A percentile compares a stretch with the other conserved stretches of the same genome.
Conservation (phyloP, 208 protist genomes). For the Leishmania tropica region DNA sequence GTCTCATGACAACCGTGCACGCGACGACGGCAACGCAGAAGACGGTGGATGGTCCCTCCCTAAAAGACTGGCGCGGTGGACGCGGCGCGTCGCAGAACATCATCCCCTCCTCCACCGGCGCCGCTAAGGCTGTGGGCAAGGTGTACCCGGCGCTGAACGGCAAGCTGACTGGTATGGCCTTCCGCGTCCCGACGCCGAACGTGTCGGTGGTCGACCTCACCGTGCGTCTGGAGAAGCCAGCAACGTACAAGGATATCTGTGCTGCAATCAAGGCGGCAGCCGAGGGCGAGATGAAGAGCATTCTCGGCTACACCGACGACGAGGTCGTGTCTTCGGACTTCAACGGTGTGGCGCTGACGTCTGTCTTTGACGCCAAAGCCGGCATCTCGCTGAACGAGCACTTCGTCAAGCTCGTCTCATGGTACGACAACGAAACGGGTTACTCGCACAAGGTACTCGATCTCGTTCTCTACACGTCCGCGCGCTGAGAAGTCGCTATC, state of each 20-base stretch:
- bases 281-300: constrained; percentile 94
- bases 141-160: constrained; percentile 92
- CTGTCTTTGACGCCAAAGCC: constrained; percentile 99
- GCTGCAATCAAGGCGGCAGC: constrained; percentile 92
- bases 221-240: constrained; percentile 85
- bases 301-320: constrained; percentile 98
- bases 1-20: constrained; percentile 99
- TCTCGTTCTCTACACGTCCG: constrained; percentile 89
- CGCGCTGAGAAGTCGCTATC: constrained; percentile 20
- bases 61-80: constrained; percentile 98
- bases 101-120: constrained; percentile 99
- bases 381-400: constrained; percentile 95
- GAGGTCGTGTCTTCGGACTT: constrained; percentile 99
- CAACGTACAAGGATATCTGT: constrained; percentile 97
- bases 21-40: constrained; percentile 99
- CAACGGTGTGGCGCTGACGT: constrained; percentile 93
- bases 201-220: constrained; percentile 99
- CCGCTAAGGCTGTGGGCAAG: constrained; percentile 98
- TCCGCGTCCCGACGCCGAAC: constrained; percentile 98
- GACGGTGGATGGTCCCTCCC: constrained; percentile 97
- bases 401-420: constrained; percentile 99
- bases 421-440: constrained; percentile 99
- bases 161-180: constrained; percentile 97
- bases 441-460: constrained; percentile 99
- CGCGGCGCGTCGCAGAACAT: constrained; percentile 97